These are phyloP conservation scores for Rhizophora mangle DNA, from an alignment of 345 rosid species.

Conservation along the genomic window DNA sequence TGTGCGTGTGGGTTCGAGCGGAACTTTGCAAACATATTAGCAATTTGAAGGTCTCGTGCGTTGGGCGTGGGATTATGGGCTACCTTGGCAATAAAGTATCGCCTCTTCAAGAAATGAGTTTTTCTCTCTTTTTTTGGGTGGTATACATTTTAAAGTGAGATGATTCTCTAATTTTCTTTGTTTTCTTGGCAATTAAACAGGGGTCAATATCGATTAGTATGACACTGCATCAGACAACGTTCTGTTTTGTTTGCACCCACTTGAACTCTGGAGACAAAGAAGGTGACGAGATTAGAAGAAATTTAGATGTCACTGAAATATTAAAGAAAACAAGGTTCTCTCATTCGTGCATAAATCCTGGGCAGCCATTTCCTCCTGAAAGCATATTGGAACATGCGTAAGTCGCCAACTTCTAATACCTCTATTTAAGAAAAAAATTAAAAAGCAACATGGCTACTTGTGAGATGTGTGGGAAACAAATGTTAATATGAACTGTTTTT, in stretches of 20 bases:
- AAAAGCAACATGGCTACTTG: too few species aligned
- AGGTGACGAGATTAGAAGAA: slow-evolving; percentile 78
- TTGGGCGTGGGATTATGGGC: slow-evolving; percentile 96
- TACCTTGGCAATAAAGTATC: slow-evolving; percentile 92
- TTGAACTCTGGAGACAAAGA: slow-evolving; percentile 90
- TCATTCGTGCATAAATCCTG: slow-evolving; percentile 6
- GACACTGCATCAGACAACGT: slow-evolving; percentile 57
- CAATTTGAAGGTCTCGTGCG: slow-evolving; percentile 76
- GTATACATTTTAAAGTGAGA: neutral
- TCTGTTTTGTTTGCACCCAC: slow-evolving; percentile 91
- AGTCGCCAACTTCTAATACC: slow-evolving; percentile 15
- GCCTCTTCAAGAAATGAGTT: neutral
- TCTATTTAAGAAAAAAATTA: too few species aligned
- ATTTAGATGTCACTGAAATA: slow-evolving; percentile 76
- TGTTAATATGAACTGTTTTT: too few species aligned
- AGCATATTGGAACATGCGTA: slow-evolving; percentile 83
- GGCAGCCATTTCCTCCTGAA: slow-evolving; percentile 35
- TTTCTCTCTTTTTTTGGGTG: neutral
- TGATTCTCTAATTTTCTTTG: neutral
- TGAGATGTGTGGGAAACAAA: too few species aligned
- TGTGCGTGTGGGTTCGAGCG: slow-evolving; percentile 80
- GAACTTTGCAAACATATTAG: slow-evolving; percentile 54
- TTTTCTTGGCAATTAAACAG: slow-evolving; percentile 29
- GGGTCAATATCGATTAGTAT: slow-evolving; percentile 90
- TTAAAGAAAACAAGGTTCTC: slow-evolving; percentile 73